Conservation (phyloP, 164 flowering plant genomes). For the Vitis riparia region DNA sequence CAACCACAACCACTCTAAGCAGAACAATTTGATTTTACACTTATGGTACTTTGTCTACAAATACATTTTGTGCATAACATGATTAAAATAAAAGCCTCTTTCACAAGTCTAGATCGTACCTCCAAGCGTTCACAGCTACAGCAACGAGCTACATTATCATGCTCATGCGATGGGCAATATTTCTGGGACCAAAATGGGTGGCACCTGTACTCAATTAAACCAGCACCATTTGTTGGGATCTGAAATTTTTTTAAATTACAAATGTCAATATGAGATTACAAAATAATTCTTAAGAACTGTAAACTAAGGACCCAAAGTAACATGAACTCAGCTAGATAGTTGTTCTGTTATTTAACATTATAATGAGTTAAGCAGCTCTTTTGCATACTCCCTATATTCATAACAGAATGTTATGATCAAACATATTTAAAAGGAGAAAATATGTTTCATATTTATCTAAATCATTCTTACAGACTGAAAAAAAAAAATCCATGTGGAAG, state of each 20-base stretch:
- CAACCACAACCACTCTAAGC: background rate
- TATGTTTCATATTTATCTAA: too few species aligned
- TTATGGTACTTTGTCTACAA: background rate
- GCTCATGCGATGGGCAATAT: constrained; percentile 93
- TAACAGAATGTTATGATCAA: too few species aligned
- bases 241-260: constrained; percentile 22
- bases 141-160: constrained; percentile 81
- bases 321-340: background rate
- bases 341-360: too few species aligned
- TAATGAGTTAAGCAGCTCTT: too few species aligned
- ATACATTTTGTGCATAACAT: too few species aligned
- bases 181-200: constrained; percentile 96
- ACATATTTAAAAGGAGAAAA: too few species aligned
- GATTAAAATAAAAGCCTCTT: too few species aligned
- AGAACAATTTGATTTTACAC: background rate
- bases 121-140: constrained; percentile 96
- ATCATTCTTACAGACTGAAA: too few species aligned
- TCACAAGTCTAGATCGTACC: constrained; percentile 38
- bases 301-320: background rate
- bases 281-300: background rate
- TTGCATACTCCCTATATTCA: too few species aligned
- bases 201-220: constrained; percentile 89
- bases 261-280: constrained; percentile 2
- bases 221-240: constrained; percentile 92
- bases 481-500: too few species aligned